Conservation (phyloP, 257 asterid species). For the Lithospermum erythrorhizon region DNA sequence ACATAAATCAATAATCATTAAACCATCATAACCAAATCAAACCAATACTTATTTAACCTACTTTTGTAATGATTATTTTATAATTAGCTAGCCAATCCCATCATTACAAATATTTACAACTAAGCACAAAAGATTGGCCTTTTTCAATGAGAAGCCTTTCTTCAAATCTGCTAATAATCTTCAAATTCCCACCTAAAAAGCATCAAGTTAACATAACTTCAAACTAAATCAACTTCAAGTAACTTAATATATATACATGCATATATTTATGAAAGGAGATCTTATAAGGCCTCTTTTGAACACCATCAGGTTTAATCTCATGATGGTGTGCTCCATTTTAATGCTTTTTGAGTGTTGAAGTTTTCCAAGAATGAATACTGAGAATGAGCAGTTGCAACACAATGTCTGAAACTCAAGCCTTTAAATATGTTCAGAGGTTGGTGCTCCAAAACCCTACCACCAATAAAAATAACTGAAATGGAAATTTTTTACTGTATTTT, state of each 20-base stretch:
- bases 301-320: slow-evolving; percentile 99
- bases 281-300: slow-evolving; percentile 88
- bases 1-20: too few species aligned
- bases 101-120: too few species aligned
- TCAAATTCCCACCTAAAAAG: slow-evolving; percentile 89
- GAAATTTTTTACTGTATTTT: too few species aligned
- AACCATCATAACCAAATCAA: neutral
- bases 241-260: too few species aligned
- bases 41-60: neutral
- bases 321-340: slow-evolving; percentile 88
- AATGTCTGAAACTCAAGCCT: too few species aligned
- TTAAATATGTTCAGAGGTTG: too few species aligned
- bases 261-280: neutral
- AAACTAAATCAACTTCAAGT: neutral
- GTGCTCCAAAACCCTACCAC: too few species aligned
- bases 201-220: neutral
- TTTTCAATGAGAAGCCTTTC: slow-evolving; percentile 91
- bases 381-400: too few species aligned
- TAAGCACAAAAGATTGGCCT: slow-evolving; percentile 25
- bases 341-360: neutral
- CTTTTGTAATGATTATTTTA: too few species aligned
- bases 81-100: neutral
- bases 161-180: slow-evolving; percentile 79
- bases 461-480: too few species aligned
- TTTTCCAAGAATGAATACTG: too few species aligned